phyloP scores from a whole-genome alignment of 2,329 filamentous ascomycete genomes.

The Xylaria sp. region DNA sequence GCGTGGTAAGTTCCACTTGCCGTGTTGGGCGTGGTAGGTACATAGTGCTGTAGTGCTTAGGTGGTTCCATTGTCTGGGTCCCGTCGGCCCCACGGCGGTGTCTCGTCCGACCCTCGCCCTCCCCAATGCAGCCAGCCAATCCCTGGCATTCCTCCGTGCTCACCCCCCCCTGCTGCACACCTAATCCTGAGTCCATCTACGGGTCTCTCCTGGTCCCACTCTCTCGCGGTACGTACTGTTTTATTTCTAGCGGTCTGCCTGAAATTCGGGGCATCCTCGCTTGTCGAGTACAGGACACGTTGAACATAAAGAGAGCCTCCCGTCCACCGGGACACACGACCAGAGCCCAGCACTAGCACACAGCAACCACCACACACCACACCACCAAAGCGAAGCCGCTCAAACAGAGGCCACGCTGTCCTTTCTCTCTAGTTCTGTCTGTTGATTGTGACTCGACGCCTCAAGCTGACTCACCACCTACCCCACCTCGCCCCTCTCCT shows the following conservation, averaged over 20 bases:
- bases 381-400: constrained; percentile 8
- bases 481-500: constrained; percentile 13
- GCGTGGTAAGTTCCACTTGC: too few species aligned
- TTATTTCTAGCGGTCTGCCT: background rate
- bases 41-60: constrained; percentile 20
- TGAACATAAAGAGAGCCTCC: constrained; percentile 28
- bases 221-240: background rate
- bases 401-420: constrained; percentile 17
- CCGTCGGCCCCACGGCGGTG: background rate
- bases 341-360: constrained; percentile 3
- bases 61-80: constrained; percentile 10
- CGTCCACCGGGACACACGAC: constrained; percentile 10
- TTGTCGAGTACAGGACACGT: constrained; percentile 21
- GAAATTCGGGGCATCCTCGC: background rate
- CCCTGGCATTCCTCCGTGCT: constrained; percentile 20
- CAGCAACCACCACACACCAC: constrained; percentile 2
- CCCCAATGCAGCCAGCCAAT: background rate
- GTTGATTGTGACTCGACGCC: constrained; percentile 13
- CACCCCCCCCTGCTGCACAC: constrained; percentile 12
- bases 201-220: constrained; percentile 13
- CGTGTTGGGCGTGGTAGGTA: too few species aligned
- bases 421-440: constrained; percentile 8
- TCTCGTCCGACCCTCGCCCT: background rate
- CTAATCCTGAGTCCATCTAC: too few species aligned
- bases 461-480: constrained; percentile 25